A percentile compares a stretch with the other conserved stretches of the same genome.
phyloP scores from a whole-genome alignment of 441 rosid species.

The Metrosideros polymorpha region DNA sequence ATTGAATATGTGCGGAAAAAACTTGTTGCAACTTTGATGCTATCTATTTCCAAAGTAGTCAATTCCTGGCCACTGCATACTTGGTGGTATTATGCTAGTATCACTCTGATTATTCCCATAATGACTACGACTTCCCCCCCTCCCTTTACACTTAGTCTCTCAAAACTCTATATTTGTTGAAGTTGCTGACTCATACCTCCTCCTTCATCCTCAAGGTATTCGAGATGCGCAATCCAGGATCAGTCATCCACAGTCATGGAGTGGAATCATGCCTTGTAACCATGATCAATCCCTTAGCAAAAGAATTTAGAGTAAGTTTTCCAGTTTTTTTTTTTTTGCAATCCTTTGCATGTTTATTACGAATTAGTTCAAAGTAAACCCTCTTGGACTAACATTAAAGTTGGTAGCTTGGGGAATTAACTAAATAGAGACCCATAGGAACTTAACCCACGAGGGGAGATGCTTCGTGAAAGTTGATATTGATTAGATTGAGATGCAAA shows the following conservation, averaged over 20 bases:
- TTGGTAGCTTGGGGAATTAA: not conserved
- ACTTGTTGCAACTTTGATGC: not conserved
- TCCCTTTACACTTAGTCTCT: not conserved
- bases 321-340: not conserved
- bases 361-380: not conserved
- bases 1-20: not conserved
- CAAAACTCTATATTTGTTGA: not conserved
- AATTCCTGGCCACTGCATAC: not conserved
- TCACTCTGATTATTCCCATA: not conserved
- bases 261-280: conserved; percentile 92
- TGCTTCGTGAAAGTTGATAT: not conserved
- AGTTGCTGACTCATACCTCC: not conserved
- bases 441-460: not conserved
- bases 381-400: not conserved
- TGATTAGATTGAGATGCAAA: not conserved
- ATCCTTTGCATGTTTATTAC: not conserved
- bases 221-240: conserved; percentile 86
- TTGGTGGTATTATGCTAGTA: not conserved
- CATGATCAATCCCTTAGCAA: conserved; percentile 76
- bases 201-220: conserved; percentile 46
- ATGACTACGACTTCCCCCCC: not conserved
- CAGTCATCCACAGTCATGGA: conserved; percentile 98
- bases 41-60: not conserved
- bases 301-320: conserved; percentile 67
- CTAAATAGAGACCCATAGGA: not conserved